Percentiles rank a stretch among this genome's conserved stretches.
Evolutionary conservation across 257 asterid genomes (phyloP).

Genomic region (Lavandula angustifolia): DNA sequence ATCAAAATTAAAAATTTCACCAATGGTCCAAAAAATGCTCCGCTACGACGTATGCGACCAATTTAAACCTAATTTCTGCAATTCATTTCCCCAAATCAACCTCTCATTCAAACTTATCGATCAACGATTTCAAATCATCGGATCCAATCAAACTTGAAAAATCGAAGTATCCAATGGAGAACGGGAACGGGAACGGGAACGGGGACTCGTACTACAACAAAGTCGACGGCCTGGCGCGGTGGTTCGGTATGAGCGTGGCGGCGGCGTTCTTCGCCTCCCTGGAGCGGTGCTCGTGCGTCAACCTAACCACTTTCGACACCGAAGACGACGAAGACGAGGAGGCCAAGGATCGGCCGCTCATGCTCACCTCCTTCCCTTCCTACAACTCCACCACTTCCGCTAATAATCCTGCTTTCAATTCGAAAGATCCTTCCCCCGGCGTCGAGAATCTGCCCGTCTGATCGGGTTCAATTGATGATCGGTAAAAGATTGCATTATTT

Average conservation of each 20-base stretch:
- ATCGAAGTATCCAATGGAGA: too few relatives aligned
- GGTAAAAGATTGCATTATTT: constrained; percentile 30
- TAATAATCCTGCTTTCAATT: too few relatives aligned
- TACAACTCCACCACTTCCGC: constrained; percentile 39
- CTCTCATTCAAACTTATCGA: constrained; percentile 12
- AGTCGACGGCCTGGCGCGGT: constrained; percentile 79
- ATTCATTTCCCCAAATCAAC: constrained; percentile 22
- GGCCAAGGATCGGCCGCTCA: constrained; percentile 89
- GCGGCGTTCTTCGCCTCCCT: constrained; percentile 93
- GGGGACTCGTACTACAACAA: constrained; percentile 55
- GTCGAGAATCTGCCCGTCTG: constrained; percentile 63
- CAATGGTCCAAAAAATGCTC: neutral
- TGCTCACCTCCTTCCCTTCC: constrained; percentile 55
- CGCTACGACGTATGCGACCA: too few relatives aligned
- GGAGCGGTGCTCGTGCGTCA: constrained; percentile 94
- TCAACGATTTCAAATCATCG: constrained; percentile 13
- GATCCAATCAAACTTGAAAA: too few relatives aligned
- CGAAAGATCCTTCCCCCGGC: constrained; percentile 27
- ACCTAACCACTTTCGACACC: constrained; percentile 73
- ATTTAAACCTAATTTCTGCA: constrained; percentile 26
- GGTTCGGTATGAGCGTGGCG: constrained; percentile 86
- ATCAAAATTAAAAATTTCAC: too few relatives aligned
- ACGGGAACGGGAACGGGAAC: constrained; percentile 39
- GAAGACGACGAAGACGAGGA: constrained; percentile 88
- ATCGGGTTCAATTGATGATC: constrained; percentile 33